Percentiles rank a stretch among this genome's conserved stretches.
Evolutionary conservation across 148 eudicot species (phyloP).

Genomic region (Gaultheria prostrata): DNA sequence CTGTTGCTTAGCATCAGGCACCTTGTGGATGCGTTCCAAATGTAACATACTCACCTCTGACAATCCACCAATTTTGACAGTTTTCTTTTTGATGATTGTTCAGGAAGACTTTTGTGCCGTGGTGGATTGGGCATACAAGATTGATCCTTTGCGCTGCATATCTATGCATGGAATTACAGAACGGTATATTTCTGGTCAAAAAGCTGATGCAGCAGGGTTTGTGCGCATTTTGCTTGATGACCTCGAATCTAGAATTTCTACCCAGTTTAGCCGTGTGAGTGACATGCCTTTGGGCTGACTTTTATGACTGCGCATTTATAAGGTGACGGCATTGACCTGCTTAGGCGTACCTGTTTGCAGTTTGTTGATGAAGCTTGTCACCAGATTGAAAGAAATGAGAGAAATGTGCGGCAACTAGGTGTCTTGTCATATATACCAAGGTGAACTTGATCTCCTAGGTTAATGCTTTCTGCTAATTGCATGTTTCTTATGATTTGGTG

Average conservation of each 20-base stretch:
- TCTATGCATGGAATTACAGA: conserved; percentile 95
- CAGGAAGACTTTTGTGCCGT: conserved; percentile 97
- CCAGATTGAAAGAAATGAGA: conserved; percentile 90
- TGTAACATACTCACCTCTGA: conserved; percentile 15
- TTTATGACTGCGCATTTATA: background rate
- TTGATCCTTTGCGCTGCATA: conserved; percentile 92
- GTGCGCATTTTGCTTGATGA: conserved; percentile 91
- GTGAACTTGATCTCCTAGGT: conserved; percentile 31
- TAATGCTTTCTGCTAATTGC: conserved; percentile 7
- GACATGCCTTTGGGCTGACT: conserved; percentile 14
- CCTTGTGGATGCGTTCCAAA: background rate
- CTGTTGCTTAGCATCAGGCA: conserved; percentile 12
- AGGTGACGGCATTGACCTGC: background rate
- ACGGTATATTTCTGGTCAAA: conserved; percentile 81
- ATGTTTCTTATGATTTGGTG: background rate
- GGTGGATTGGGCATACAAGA: conserved; percentile 95
- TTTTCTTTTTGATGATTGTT: conserved; percentile 8
- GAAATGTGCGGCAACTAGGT: conserved; percentile 76
- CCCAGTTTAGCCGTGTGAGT: conserved; percentile 73
- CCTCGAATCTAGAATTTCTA: conserved; percentile 84
- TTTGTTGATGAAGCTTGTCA: conserved; percentile 97
- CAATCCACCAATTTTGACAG: conserved; percentile 2
- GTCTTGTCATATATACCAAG: conserved; percentile 86
- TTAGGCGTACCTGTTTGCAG: conserved; percentile 38
- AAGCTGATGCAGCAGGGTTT: conserved; percentile 97